Conservation (phyloP, 2,329 filamentous ascomycete genomes). For the Hypoxylon sp. region DNA sequence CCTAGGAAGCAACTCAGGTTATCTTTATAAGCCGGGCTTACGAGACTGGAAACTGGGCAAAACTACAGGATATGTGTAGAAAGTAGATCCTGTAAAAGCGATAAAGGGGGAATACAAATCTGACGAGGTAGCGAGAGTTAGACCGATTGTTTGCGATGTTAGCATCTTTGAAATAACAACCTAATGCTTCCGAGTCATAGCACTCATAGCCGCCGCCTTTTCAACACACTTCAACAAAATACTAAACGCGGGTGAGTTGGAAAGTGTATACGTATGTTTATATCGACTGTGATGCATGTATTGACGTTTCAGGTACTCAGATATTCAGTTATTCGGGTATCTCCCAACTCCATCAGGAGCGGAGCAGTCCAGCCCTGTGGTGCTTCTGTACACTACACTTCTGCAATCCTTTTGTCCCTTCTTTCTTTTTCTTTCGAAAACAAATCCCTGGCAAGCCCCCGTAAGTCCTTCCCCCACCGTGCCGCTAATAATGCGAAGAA, state of each 20-base stretch:
- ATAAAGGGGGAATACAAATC: no score
- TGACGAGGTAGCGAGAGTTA: no score
- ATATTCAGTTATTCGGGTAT: constrained; percentile 23
- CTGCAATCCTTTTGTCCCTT: constrained; percentile 5
- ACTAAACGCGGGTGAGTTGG: not conserved
- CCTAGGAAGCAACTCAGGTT: no score
- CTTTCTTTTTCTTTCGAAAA: not conserved
- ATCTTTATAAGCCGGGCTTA: no score
- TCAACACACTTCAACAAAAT: not conserved
- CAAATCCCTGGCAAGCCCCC: constrained; percentile 14
- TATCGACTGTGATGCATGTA: constrained; percentile 31
- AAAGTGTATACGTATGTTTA: constrained; percentile 26
- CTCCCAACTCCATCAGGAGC: constrained; percentile 19
- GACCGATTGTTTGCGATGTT: no score
- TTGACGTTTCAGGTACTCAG: constrained; percentile 26
- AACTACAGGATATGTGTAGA: no score
- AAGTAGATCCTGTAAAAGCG: no score
- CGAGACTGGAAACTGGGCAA: no score
- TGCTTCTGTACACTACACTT: constrained; percentile 8
- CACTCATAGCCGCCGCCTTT: not conserved
- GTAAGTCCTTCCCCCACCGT: constrained; percentile 9
- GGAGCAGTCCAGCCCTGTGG: constrained; percentile 27
- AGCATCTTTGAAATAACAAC: no score
- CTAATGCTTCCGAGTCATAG: no score
- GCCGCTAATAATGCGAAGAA: constrained; percentile 35